Conservation (phyloP, 257 asterid genomes). For the Capsicum baccatum region DNA sequence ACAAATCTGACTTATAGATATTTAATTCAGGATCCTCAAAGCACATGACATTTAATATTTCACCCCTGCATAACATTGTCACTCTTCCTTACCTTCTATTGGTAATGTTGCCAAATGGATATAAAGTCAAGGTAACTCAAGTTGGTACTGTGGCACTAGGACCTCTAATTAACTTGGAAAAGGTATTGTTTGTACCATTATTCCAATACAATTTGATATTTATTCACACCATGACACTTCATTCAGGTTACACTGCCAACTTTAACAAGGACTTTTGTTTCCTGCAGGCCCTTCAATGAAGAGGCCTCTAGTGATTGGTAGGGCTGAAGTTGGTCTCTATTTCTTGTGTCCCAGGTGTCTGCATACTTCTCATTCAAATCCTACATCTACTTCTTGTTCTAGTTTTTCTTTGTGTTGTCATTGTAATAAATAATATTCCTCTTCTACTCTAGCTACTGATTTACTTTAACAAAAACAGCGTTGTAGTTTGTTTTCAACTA, state of each 20-base stretch:
- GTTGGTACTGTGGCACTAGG: background rate
- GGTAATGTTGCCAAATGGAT: background rate
- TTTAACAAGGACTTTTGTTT: no score
- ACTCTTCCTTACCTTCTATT: background rate
- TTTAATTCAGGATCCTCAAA: background rate
- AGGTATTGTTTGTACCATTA: background rate
- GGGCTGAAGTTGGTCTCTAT: background rate
- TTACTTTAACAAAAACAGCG: no score
- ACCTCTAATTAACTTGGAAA: background rate
- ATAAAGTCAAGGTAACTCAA: background rate
- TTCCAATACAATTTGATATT: background rate
- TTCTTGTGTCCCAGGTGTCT: background rate
- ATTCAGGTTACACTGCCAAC: background rate
- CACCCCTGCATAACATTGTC: no score
- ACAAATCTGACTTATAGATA: background rate
- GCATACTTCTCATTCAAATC: no score
- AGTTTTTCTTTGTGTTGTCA: no score
- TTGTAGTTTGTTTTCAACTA: no score
- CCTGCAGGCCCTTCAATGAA: background rate
- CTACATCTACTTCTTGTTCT: background rate
- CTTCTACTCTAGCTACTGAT: background rate
- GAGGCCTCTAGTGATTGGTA: background rate
- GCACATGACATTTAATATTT: no score
- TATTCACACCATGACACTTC: background rate
- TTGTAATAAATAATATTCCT: no score